Evolutionary conservation across 768 basidiomycete species (phyloP), one percentile per base, ranked within the genome.

Genomic region (Suillus alpinus): DNA sequence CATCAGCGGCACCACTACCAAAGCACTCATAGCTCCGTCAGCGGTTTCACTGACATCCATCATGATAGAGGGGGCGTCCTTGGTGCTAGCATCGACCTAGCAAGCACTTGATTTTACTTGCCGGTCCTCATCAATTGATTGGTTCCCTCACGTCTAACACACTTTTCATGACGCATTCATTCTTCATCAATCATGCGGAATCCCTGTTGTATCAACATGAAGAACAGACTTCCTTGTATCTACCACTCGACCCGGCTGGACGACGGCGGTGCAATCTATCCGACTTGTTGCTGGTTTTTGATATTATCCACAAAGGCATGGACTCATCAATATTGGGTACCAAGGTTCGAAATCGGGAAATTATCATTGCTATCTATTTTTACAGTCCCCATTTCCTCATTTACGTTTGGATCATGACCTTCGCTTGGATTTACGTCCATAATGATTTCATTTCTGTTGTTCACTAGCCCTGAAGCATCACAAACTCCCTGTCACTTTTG

Each of bases 1-100:
- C 84, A 86, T 64, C 76, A 83, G 67, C 79, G 84, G 56, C 78
- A 75, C 31, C 72, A 69, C 2, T 66, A 71, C 47, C 26, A 63
- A 20, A 56, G 56, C n/a, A 43, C 50, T 57, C 51, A 32, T 26
- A 14, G 62, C 14, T 12, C 58, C 23, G 20, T 67, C 6, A 61
- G 64, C 56, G 51, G 60, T 47, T 70, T 62, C 51, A 44, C 20
- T 26, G 72, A 75, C 44, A 53, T 69, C 52, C 65, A 70, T 18
- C 71, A 63, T 60, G 73, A 74, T 56, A 69, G 66, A 64, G 64
- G 44, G 23, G 63, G 62, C 51, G 56, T 70, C 52, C 56, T 73
- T 47, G 72, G 72, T 49, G 72, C 72, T 56, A 60, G 72, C 14
- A 73, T 73, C 58, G 66, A 73, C 53, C 72, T 73, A 43, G 67